Base-by-base conservation (phyloP, 2,329 filamentous ascomycete genomes). In the Cladosporium sphaerospermum region DNA sequence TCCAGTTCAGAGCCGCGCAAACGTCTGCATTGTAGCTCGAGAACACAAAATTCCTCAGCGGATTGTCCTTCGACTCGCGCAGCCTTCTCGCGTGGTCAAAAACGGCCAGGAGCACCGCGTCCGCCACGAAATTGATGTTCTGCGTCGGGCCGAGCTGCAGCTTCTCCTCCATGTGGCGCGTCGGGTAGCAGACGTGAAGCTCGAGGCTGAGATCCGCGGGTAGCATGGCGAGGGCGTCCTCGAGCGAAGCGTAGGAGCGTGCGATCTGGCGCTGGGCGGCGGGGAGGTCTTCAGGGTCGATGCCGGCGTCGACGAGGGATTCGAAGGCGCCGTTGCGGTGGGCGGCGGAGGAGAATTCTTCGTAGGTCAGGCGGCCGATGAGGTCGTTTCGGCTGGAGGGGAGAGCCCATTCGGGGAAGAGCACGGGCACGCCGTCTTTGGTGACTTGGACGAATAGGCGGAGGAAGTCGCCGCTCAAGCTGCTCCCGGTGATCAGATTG, bases 1-100 rank as follows among this genome's bases (percentile, higher is more conserved):
- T 99, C 93, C 93, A 99, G 71, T 99, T 99, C 62, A 99, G 74
- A 4, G 92, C 91, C 13, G 89, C 95, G 72, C 93, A 99, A 16
- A 97, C 81, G 58, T 85, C 86, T 10, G 88, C 78, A 67, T 95
- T 96, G 71, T 92, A 96, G 18, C 89, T 95, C 63, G 89, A 95
- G 69, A 99, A 96, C 9, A 96, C 89, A 49, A 99, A 85, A 10
- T 89, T 95, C 39, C 91, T 80, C 61, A 93, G 84, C 13, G 84
- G 82, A 52, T 89, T 84, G 8, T 88, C 83, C 1, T 82, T 83
- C 57, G 75, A 73, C 55, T 84, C 78, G 54, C 84, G 77, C 69
- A 89, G 58, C 63, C 80, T 62, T 42, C 92, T 82, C 2, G 91
- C 91, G 69, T 97, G 92, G 60, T 96, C 87, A 64, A 99, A 99